phyloP scores from a whole-genome alignment of 2,329 filamentous ascomycete genomes.

The Nannizziopsis barbatae region DNA sequence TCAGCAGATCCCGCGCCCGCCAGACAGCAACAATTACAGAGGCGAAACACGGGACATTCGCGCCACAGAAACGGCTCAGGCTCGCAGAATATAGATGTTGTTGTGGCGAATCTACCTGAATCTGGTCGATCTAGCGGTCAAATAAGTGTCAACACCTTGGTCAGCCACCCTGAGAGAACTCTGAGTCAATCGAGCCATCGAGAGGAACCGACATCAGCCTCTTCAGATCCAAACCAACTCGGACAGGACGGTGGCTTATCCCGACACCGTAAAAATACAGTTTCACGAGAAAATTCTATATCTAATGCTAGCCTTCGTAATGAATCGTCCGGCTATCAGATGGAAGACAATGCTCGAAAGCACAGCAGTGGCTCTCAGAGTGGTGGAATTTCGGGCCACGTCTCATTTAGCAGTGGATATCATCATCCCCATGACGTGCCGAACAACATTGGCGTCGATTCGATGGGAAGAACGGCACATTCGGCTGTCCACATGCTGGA shows the following conservation, averaged over 20 bases:
- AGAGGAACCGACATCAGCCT: conserved; percentile 3
- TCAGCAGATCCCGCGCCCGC: conserved; percentile 5
- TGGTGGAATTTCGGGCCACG: neutral
- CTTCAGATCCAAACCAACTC: conserved; percentile 5
- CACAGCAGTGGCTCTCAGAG: neutral
- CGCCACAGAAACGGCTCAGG: conserved; percentile 4
- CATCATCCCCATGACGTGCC: conserved; percentile 4
- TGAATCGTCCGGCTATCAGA: neutral
- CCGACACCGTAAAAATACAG: conserved; percentile 3
- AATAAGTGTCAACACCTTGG: conserved; percentile 8
- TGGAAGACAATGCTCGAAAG: neutral
- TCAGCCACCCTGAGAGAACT: conserved; percentile 4
- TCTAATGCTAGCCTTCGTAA: conserved; percentile 1
- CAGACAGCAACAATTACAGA: neutral
- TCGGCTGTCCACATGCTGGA: neutral
- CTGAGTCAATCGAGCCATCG: conserved; percentile 4
- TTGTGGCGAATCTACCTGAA: neutral
- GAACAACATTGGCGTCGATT: neutral
- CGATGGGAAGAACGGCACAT: neutral
- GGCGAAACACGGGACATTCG: conserved; percentile 1
- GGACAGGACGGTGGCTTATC: conserved; percentile 4
- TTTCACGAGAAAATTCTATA: conserved; percentile 7
- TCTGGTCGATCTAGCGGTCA: conserved; percentile 1
- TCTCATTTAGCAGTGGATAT: conserved; percentile 4
- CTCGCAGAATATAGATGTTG: neutral